Conservation (phyloP, 2,329 filamentous ascomycete species). For the Penicillium sp. region DNA sequence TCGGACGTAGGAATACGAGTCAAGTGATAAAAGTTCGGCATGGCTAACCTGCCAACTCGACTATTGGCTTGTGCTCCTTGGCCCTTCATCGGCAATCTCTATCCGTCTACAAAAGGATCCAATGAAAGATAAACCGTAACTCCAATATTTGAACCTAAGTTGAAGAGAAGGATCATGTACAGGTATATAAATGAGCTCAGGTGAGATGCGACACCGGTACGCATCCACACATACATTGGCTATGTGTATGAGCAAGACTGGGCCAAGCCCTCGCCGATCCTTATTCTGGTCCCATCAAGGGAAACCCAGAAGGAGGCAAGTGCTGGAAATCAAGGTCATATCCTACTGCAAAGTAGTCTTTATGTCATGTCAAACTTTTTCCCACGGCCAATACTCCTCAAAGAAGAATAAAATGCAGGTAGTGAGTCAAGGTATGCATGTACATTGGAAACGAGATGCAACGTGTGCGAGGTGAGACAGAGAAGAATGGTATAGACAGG, state of each 20-base stretch:
- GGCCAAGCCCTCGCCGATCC: not conserved
- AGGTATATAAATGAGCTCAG: not conserved
- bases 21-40: not conserved
- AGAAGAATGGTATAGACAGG: constrained; percentile 5
- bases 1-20: not conserved
- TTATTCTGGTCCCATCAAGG: not conserved
- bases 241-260: constrained; percentile 2
- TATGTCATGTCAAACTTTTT: constrained; percentile 1
- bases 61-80: not conserved
- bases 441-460: constrained; percentile 10
- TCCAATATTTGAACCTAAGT: not conserved
- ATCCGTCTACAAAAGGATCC: not conserved
- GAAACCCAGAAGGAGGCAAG: not conserved
- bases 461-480: not conserved
- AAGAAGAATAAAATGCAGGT: constrained; percentile 2
- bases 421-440: not conserved
- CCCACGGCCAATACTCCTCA: not conserved
- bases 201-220: not conserved
- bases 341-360: not conserved
- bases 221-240: constrained; percentile 9
- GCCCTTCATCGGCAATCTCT: not conserved
- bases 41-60: not conserved
- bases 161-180: not conserved
- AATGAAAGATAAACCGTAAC: not conserved
- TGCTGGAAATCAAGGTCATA: not conserved